Percentiles rank a stretch among this genome's conserved stretches.
phyloP scores from a whole-genome alignment of 345 rosid species.

The Aquilaria malaccensis region DNA sequence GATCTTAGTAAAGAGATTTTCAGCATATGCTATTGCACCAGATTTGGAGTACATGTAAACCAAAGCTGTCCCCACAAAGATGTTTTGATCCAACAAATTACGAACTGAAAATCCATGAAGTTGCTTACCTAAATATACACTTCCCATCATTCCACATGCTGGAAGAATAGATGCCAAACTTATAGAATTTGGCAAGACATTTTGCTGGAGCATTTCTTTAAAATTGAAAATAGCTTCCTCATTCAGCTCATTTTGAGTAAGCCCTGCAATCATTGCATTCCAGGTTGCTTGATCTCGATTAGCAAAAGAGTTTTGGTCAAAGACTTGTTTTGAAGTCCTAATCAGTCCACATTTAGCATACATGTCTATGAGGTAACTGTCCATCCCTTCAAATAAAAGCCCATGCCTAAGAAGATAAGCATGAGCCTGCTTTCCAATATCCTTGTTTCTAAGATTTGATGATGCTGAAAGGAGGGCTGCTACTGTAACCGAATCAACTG shows the following conservation, averaged over 20 bases:
- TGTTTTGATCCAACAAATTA: constrained; percentile 48
- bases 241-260: constrained; percentile 54
- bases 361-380: constrained; percentile 75
- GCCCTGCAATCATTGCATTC: constrained; percentile 89
- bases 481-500: constrained; percentile 61
- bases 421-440: constrained; percentile 74
- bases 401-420: constrained; percentile 66
- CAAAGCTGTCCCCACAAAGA: constrained; percentile 72
- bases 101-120: constrained; percentile 72
- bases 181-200: constrained; percentile 56
- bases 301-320: constrained; percentile 24
- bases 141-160: constrained; percentile 63
- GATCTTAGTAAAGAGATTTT: constrained; percentile 39
- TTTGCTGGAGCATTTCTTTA: constrained; percentile 54
- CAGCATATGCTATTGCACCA: constrained; percentile 58
- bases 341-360: constrained; percentile 81
- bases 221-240: constrained; percentile 52
- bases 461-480: constrained; percentile 79
- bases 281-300: constrained; percentile 75
- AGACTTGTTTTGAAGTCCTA: constrained; percentile 35
- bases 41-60: constrained; percentile 86
- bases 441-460: constrained; percentile 67
- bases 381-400: constrained; percentile 66
- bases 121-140: constrained; percentile 61
- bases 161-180: constrained; percentile 76